Evolutionary conservation across 495 filamentous ascomycete species (phyloP), one percentile per base, ranked within the genome.

Genomic region (Beverwykella pulmonaria): DNA sequence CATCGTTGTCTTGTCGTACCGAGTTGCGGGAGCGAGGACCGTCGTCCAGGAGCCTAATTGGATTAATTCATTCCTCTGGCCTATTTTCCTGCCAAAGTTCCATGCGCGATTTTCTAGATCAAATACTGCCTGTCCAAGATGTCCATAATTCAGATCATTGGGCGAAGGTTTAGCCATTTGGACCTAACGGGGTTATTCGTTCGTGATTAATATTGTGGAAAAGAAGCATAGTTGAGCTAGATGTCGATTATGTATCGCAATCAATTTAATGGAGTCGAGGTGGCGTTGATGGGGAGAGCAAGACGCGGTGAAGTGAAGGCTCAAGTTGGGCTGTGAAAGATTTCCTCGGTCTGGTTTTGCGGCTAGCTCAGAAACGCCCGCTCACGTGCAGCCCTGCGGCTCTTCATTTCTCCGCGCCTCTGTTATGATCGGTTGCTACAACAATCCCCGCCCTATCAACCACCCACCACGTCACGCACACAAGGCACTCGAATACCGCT

Each of bases 111-210:
- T 77, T 15, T 84, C 81, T 20, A 75, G 58, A 66, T 82, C 75
- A 73, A 89, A 91, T 34, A 75, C 60, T 25, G 83, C 78, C 70
- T 79, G 79, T 70, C 88, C 88, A 61, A 87, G 71, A 72, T 89
- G 86, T 79, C 88, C 88, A 79, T 87, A 90, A 56, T 81, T 82
- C 53, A 90, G 82, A 81, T 83, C 82, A 73, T 74, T 78, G 19
- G 73, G 65, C 48, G 74, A 67, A 60, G 75, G 69, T 68, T 88
- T 81, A 88, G 82, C 82, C 88, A 91, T 91, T 76, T 57, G 86
- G 84, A 75, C 75, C 77, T 64, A 71, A 66, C 27, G 15, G 19
- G 8, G 41, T 19, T 36, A 30, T 41, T 55, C 15, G 32, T 29
- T 48, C 17, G 32, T 41, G 44, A 19, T n/a, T n/a, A 53, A 29